Evolutionary conservation across 1,284 basidiomycete genomes (phyloP), one percentile per base, ranked within the genome.

Genomic region (Trichosporon inkin): DNA sequence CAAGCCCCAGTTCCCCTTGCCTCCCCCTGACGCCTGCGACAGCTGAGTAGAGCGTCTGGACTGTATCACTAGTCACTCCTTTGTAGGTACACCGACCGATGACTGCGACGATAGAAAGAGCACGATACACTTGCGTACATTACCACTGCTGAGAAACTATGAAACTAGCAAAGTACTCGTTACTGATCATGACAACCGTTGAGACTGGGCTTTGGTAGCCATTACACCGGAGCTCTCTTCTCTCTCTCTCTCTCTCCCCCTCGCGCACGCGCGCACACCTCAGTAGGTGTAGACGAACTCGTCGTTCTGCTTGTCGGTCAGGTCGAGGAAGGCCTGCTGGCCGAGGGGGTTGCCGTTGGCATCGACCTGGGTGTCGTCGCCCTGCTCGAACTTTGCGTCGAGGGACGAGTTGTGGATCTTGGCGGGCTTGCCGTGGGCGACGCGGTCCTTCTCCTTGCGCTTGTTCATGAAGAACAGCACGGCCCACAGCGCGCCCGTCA

Each of bases 321-420:
- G 41, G 62, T 75, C 73, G 52, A 65, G 54, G 44, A 70, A 69
- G 4, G 68, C 69, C 57, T 71, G 62, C 52, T 67, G 54, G 8
- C 68, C 69, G 8, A 66, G 58, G n/a, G 32, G 20, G 22, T 51
- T 61, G 10, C 65, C 67, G n/a, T 58, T 56, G 13, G 58, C 60
- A 34, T 61, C 56, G 36, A 55, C 52, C 24, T 53, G 13, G 38
- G 55, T 66, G 51, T 69, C 67, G 19, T 56, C 57, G 14, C 47
- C 47, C 24, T 56, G 52, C 19, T 44, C 40, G 59, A 61, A 63
- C 32, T 41, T 28, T 52, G 53, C 60, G 53, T 66, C 63, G 70
- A 75, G 73, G 5, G 73, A 75, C 6, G 58, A 41, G 58, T 77
- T 73, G 47, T 60, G 39, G 16, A 77, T 60, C 67, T 74, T 72